Conservation (phyloP, 1,284 basidiomycete species). For the Trichosporon coremiiforme region DNA sequence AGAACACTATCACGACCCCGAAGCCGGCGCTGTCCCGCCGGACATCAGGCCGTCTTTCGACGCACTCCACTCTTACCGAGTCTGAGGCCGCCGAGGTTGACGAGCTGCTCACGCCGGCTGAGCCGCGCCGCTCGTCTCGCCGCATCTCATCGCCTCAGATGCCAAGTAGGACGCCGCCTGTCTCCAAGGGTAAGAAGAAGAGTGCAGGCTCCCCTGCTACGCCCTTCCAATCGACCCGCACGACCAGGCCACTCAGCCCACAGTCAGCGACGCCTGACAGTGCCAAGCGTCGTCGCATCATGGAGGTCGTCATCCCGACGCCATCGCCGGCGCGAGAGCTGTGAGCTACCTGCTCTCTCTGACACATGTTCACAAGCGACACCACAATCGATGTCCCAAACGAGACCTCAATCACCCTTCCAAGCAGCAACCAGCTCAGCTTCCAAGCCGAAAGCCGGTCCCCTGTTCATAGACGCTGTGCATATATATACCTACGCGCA, state of each 20-base stretch:
- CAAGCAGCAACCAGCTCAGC: too few relatives aligned
- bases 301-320: slow-evolving; percentile 13
- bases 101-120: neutral
- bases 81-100: neutral
- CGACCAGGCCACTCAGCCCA: neutral
- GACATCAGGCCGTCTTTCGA: neutral
- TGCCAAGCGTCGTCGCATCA: neutral
- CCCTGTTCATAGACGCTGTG: neutral
- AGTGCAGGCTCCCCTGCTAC: neutral
- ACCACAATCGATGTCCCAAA: too few relatives aligned
- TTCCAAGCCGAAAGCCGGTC: neutral
- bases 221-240: neutral
- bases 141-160: neutral
- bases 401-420: too few relatives aligned
- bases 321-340: neutral
- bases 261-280: neutral
- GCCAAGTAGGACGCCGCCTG: neutral
- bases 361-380: too few relatives aligned
- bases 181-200: neutral
- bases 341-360: neutral
- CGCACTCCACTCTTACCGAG: neutral
- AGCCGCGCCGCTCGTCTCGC: neutral
- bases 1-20: neutral
- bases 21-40: neutral
- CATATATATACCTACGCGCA: neutral